These are phyloP conservation scores for Globisporangium nodosum DNA, from an alignment of 352 stramenopile genomes.

Conservation along the genomic window DNA sequence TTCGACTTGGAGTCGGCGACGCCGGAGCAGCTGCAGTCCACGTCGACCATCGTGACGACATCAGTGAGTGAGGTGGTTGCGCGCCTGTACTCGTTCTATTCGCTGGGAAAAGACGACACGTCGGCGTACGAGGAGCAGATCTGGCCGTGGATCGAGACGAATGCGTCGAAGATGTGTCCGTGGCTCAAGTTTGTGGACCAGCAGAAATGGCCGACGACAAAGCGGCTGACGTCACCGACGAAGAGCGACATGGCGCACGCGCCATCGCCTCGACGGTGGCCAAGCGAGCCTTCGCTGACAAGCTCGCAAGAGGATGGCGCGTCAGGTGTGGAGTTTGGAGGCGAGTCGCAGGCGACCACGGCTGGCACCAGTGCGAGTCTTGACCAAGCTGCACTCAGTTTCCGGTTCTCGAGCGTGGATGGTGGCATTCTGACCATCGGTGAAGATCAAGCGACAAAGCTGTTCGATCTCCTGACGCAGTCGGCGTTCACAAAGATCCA, in stretches of 20 bases:
- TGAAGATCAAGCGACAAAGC: conserved; percentile 43
- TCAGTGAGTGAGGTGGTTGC: conserved; percentile 47
- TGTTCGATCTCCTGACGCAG: conserved; percentile 61
- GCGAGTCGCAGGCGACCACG: conserved; percentile 16
- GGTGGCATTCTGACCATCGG: conserved; percentile 52
- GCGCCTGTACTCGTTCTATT: conserved; percentile 41
- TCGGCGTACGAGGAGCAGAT: conserved; percentile 33
- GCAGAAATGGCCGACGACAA: conserved; percentile 57
- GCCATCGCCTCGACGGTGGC: conserved; percentile 10
- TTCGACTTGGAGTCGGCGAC: conserved; percentile 60
- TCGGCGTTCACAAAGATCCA: conserved; percentile 69
- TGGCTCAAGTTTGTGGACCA: conserved; percentile 72
- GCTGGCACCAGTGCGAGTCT: conserved; percentile 8
- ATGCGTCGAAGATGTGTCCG: conserved; percentile 37
- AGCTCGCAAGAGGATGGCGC: conserved; percentile 14
- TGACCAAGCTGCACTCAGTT: conserved; percentile 31
- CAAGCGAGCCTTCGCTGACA: conserved; percentile 7
- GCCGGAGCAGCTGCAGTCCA: conserved; percentile 45
- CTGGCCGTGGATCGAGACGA: conserved; percentile 65
- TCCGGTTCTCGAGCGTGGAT: conserved; percentile 68
- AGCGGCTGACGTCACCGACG: conserved; percentile 32
- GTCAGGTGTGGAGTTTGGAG: conserved; percentile 7
- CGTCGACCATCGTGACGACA: conserved; percentile 46
- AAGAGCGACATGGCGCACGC: conserved; percentile 11
- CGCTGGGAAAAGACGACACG: conserved; percentile 25